A percentile compares a stretch with the other conserved stretches of the same genome.
phyloP scores from a whole-genome alignment of 202 grass and related monocot species.

The Digitaria exilis region DNA sequence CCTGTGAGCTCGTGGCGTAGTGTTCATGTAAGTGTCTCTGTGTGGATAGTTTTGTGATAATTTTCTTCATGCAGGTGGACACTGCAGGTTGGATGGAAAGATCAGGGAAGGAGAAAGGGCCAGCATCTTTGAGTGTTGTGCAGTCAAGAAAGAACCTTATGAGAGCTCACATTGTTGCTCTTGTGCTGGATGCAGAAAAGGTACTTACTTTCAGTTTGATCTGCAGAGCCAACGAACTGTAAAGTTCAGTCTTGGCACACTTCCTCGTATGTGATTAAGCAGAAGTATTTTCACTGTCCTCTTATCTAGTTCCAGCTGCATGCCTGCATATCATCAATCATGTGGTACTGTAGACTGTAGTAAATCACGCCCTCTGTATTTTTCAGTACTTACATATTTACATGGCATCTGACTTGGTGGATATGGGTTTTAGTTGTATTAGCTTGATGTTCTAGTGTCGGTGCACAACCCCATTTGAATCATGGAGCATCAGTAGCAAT shows the following conservation, averaged over 20 bases:
- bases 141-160: slow-evolving; percentile 98
- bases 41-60: background rate
- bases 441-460: slow-evolving; percentile 8
- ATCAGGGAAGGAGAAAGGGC: slow-evolving; percentile 94
- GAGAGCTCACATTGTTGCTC: slow-evolving; percentile 95
- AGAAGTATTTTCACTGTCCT: slow-evolving; percentile 1
- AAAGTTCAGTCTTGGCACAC: background rate
- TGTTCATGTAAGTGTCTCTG: slow-evolving; percentile 22
- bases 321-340: slow-evolving; percentile 1
- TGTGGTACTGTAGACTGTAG: background rate
- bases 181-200: slow-evolving; percentile 94
- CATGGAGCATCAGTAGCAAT: background rate
- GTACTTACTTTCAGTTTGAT: slow-evolving; percentile 45
- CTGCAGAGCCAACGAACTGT: slow-evolving; percentile 1
- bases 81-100: slow-evolving; percentile 94
- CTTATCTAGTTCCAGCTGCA: background rate
- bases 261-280: slow-evolving; percentile 19
- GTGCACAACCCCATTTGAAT: slow-evolving; percentile 19
- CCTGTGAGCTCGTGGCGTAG: background rate
- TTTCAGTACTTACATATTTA: slow-evolving; percentile 16
- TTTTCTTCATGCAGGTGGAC: slow-evolving; percentile 64
- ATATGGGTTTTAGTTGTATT: slow-evolving; percentile 13
- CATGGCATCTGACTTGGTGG: background rate
- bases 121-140: slow-evolving; percentile 80
- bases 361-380: background rate